These are phyloP conservation scores for Lasiodiplodia citricola DNA, from an alignment of 2,329 filamentous ascomycete genomes.

Conservation along the genomic window DNA sequence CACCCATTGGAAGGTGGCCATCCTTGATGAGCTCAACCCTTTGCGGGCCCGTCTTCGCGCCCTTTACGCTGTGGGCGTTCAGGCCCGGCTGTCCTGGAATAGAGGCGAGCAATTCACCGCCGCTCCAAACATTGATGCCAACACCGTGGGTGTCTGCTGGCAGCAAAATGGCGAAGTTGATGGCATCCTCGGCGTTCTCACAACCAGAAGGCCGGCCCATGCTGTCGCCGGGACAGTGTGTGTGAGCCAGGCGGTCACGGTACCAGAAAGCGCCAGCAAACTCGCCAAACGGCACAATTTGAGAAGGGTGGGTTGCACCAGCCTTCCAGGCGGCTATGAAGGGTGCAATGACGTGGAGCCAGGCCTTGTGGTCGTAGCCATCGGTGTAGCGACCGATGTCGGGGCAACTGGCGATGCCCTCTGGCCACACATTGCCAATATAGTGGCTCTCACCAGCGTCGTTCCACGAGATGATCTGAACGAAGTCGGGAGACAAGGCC, in stretches of 20 bases:
- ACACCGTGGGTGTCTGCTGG: constrained; percentile 9
- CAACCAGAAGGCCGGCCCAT: constrained; percentile 18
- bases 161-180: constrained; percentile 22
- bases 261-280: constrained; percentile 25
- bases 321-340: constrained; percentile 47
- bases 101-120: constrained; percentile 8
- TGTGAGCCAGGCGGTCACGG: constrained; percentile 14
- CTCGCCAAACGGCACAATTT: constrained; percentile 19
- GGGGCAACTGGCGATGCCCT: constrained; percentile 34
- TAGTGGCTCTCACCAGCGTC: constrained; percentile 49
- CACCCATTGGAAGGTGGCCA: constrained; percentile 10
- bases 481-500: constrained; percentile 42
- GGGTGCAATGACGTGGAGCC: constrained; percentile 40
- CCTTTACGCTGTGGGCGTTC: constrained; percentile 25
- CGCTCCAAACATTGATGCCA: constrained; percentile 24
- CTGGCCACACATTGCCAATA: constrained; percentile 47
- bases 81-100: constrained; percentile 11
- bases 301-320: constrained; percentile 32
- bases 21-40: constrained; percentile 21
- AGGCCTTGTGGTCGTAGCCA: constrained; percentile 44
- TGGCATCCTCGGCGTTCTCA: constrained; percentile 19
- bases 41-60: constrained; percentile 14
- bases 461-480: constrained; percentile 51
- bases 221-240: constrained; percentile 15
- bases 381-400: constrained; percentile 37